Evolutionary conservation across 495 filamentous ascomycete genomes (phyloP), one percentile per base, ranked within the genome.

Genomic region (Clavariopsis aquatica): DNA sequence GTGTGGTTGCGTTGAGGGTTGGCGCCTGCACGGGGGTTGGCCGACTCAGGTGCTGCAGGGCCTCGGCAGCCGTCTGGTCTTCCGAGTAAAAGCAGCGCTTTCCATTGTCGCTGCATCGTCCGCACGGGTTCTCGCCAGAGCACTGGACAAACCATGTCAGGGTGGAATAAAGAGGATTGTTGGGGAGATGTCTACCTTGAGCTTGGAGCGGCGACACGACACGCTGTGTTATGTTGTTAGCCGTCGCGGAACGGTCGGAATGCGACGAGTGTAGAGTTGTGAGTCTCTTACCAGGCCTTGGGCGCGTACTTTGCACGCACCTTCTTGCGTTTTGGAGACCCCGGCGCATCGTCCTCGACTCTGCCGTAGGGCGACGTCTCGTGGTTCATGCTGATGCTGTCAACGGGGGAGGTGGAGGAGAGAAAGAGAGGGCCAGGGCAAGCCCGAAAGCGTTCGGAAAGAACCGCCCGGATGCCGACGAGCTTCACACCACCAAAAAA

Each of bases 41-140:
- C 2, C 63, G 62, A 29, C 62, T 66, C 28, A 62, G 68, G 47
- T 63, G 57, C 57, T 66, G 68, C n/a, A 70, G 63, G 10, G 56
- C 64, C 31, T 70, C 68, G 46, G 68, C 62, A 7, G 64, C 68
- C 15, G 64, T 65, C 54, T 65, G 68, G 58, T 70, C 68, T 26
- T 70, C 68, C 38, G 57, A 65, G 53, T 62, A 70, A 38, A 66
- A 60, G 49, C 68, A 70, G n/a, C 58, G 52, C 31, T 29, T 45
- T 4, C 51, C 58, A 31, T 55, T 49, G 38, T 65, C 57, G 31
- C 45, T 5, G 29, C 64, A 66, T 34, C 58, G 55, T 31, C 51
- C 57, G 58, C 64, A 70, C 6, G 64, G 63, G 31, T 66, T 62
- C 27, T 66, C 63, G 38, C 68, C 68, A n/a, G 63, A 66, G 53